phyloP scores from a whole-genome alignment of 1,139 yeast species.

The Hyphopichia fennica region DNA sequence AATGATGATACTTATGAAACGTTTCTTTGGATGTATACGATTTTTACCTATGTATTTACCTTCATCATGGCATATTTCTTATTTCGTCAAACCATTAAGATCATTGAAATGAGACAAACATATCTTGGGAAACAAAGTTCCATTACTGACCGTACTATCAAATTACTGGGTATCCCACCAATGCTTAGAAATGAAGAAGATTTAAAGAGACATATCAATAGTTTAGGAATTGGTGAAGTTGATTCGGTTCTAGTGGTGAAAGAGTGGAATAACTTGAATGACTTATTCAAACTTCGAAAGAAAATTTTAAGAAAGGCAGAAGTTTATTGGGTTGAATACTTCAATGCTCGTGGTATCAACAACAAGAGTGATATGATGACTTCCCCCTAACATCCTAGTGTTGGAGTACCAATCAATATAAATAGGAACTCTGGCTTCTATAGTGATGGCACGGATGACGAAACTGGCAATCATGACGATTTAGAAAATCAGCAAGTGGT shows the following conservation, averaged over 20 bases:
- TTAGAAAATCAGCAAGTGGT: neutral
- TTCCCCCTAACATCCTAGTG: conserved; percentile 24
- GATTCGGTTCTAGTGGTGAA: conserved; percentile 74
- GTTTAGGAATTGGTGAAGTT: conserved; percentile 77
- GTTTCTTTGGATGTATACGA: conserved; percentile 41
- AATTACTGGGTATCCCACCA: conserved; percentile 61
- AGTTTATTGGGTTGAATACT: conserved; percentile 73
- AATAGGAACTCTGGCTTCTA: conserved; percentile 13
- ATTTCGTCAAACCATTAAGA: conserved; percentile 36
- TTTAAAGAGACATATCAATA: conserved; percentile 71
- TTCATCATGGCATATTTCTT: conserved; percentile 33
- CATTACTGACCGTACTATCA: conserved; percentile 47
- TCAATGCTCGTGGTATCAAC: conserved; percentile 40
- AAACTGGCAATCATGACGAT: neutral
- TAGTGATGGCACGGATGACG: conserved; percentile 10
- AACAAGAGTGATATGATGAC: conserved; percentile 30
- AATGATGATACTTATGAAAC: conserved; percentile 16
- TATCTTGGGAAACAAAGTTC: conserved; percentile 46
- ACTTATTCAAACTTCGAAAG: conserved; percentile 60
- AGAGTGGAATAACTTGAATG: conserved; percentile 78
- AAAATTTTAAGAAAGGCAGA: conserved; percentile 59
- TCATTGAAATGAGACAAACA: conserved; percentile 40
- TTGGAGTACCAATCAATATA: conserved; percentile 30
- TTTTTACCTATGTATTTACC: conserved; percentile 44
- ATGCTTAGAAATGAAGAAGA: conserved; percentile 68